Evolutionary conservation across 1,139 yeast genomes (phyloP).

Genomic region (Taphrina deformans): DNA sequence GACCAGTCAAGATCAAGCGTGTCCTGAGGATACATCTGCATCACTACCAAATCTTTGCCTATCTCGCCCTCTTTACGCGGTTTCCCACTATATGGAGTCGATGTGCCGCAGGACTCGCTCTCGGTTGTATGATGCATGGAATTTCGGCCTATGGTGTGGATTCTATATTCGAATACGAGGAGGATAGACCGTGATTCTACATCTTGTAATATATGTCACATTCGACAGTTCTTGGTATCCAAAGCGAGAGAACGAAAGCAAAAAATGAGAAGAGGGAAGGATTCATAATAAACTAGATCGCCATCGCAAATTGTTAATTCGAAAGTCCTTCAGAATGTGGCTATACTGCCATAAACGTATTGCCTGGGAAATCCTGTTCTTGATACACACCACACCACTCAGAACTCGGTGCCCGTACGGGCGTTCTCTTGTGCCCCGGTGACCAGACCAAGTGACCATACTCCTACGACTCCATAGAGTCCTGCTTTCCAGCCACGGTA

Average conservation of each 20-base stretch:
- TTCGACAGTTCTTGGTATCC: too few relatives aligned
- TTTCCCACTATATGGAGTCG: constrained; percentile 26
- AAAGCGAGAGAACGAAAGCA: too few relatives aligned
- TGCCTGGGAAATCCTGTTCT: too few relatives aligned
- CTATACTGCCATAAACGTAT: too few relatives aligned
- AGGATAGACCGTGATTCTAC: not conserved
- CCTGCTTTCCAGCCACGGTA: constrained; percentile 35
- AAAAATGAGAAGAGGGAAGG: not conserved
- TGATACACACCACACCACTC: not conserved
- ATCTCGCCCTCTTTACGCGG: constrained; percentile 28
- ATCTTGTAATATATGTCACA: too few relatives aligned
- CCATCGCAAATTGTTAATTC: not conserved
- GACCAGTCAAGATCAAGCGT: constrained; percentile 11
- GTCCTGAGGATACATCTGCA: constrained; percentile 24
- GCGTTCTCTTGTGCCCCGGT: constrained; percentile 7
- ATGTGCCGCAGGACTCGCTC: constrained; percentile 23
- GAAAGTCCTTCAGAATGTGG: not conserved
- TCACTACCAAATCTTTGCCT: constrained; percentile 32
- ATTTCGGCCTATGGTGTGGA: constrained; percentile 30
- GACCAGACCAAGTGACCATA: constrained; percentile 30
- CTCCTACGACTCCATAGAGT: constrained; percentile 21
- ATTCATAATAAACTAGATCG: not conserved
- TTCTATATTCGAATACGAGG: constrained; percentile 22
- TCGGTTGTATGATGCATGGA: constrained; percentile 29
- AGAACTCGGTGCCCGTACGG: constrained; percentile 23